phyloP scores from a whole-genome alignment of 331 rosid species.

The Quercus phellos region DNA sequence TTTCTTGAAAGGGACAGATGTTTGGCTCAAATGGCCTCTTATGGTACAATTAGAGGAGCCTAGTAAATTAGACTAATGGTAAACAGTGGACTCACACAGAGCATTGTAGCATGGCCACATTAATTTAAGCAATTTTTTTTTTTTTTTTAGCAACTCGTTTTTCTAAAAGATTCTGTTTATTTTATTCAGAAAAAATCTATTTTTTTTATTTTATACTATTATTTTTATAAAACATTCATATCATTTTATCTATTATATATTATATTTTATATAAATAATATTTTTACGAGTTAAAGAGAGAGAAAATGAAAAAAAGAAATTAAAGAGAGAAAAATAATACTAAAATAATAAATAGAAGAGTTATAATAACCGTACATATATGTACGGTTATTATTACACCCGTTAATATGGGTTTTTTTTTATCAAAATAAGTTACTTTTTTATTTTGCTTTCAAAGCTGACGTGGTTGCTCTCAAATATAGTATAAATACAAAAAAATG shows the following conservation, averaged over 20 bases:
- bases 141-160: no score
- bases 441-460: no score
- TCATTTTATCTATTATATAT: fast-evolving
- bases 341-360: no score
- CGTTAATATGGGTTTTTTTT: no score
- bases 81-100: background rate
- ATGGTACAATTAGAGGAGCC: slow-evolving; percentile 17
- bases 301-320: fast-evolving
- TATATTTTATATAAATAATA: no score
- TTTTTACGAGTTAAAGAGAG: no score
- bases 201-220: fast-evolving
- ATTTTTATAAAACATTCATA: fast-evolving
- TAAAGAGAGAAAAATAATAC: fast-evolving
- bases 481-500: slow-evolving; percentile 15
- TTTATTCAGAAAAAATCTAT: fast-evolving
- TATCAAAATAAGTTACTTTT: no score
- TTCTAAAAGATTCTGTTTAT: fast-evolving
- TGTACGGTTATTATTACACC: no score
- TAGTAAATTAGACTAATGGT: slow-evolving; percentile 28
- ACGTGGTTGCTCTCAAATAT: background rate
- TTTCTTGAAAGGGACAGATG: slow-evolving; percentile 25
- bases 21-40: slow-evolving; percentile 11
- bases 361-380: no score
- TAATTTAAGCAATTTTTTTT: background rate
- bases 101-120: background rate